Percentiles rank a stretch among this genome's conserved stretches.
phyloP scores from a whole-genome alignment of 768 basidiomycete genomes.

The Leucocoprinus birnbaumii region DNA sequence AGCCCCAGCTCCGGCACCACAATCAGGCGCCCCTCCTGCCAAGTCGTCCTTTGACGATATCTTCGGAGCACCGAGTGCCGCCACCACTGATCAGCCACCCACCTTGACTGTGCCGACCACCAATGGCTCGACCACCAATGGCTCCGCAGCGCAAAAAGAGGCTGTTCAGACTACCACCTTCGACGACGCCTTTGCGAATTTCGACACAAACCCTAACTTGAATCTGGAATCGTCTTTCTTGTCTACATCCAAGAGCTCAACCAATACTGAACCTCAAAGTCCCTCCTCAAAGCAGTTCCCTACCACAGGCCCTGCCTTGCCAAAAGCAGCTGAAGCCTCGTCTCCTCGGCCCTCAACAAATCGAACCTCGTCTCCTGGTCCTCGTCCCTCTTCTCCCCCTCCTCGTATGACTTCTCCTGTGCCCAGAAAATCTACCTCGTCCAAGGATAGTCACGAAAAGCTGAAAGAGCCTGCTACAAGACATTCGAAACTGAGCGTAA shows the following conservation, averaged over 20 bases:
- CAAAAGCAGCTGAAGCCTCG: conserved; percentile 27
- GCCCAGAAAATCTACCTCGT: conserved; percentile 55
- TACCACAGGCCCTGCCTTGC: conserved; percentile 18
- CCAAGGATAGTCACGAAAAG: conserved; percentile 58
- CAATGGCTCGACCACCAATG: conserved; percentile 5
- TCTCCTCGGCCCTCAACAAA: conserved; percentile 34
- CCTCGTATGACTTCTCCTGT: conserved; percentile 57
- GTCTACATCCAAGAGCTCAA: background rate
- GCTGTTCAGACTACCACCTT: conserved; percentile 17
- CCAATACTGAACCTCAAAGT: conserved; percentile 10
- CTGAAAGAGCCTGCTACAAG: conserved; percentile 52
- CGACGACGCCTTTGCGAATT: conserved; percentile 46
- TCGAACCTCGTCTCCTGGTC: conserved; percentile 38
- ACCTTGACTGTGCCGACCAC: background rate
- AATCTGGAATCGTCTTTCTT: conserved; percentile 18
- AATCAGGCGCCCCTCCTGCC: background rate
- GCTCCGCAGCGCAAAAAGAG: background rate
- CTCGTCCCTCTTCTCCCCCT: conserved; percentile 43
- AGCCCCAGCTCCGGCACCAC: conserved; percentile 17
- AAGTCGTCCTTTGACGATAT: conserved; percentile 16
- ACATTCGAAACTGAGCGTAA: conserved; percentile 76
- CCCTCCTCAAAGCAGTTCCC: conserved; percentile 12
- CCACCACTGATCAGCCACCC: conserved; percentile 3
- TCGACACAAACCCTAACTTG: conserved; percentile 31
- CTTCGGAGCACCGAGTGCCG: conserved; percentile 10